A percentile compares a stretch with the other conserved stretches of the same genome.
These are phyloP conservation scores for Penicillium macrosclerotiorum DNA, from an alignment of 495 filamentous ascomycete genomes.

Conservation along the genomic window DNA sequence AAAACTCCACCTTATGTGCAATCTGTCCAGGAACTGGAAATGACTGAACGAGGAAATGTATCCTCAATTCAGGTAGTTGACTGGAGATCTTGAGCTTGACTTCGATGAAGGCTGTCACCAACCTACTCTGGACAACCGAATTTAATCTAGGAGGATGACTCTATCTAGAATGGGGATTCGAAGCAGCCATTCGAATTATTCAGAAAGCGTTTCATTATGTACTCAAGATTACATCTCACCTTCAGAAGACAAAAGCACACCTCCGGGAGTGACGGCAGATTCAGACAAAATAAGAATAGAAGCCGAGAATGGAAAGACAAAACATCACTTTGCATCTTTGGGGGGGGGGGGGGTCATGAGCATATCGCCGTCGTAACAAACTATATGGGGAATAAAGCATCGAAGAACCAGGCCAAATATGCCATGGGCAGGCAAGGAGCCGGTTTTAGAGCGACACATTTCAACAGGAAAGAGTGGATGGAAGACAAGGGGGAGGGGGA, in stretches of 20 bases:
- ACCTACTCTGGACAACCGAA: too few species aligned
- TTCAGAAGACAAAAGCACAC: background rate
- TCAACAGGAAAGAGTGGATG: constrained; percentile 1
- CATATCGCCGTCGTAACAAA: constrained; percentile 33
- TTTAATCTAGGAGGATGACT: too few species aligned
- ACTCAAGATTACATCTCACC: constrained; percentile 14
- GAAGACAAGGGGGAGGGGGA: constrained; percentile 1
- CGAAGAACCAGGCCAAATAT: constrained; percentile 15
- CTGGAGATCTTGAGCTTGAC: too few species aligned
- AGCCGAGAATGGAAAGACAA: constrained; percentile 8
- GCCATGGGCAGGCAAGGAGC: constrained; percentile 7
- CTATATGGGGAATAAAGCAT: constrained; percentile 44
- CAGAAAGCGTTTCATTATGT: constrained; percentile 15
- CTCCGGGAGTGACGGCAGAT: constrained; percentile 1
- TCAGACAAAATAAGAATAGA: constrained; percentile 2
- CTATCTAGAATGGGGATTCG: too few species aligned
- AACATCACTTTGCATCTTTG: constrained; percentile 22
- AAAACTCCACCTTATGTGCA: too few species aligned
- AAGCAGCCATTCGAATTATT: constrained; percentile 3
- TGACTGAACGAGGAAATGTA: too few species aligned
- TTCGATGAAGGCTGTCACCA: too few species aligned
- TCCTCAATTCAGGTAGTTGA: too few species aligned
- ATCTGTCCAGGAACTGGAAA: too few species aligned
- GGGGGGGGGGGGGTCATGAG: constrained; percentile 26
- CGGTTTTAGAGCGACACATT: constrained; percentile 7